These are phyloP conservation scores for Xanthoparmelia taractica DNA, from an alignment of 495 filamentous ascomycete species.

Conservation along the genomic window DNA sequence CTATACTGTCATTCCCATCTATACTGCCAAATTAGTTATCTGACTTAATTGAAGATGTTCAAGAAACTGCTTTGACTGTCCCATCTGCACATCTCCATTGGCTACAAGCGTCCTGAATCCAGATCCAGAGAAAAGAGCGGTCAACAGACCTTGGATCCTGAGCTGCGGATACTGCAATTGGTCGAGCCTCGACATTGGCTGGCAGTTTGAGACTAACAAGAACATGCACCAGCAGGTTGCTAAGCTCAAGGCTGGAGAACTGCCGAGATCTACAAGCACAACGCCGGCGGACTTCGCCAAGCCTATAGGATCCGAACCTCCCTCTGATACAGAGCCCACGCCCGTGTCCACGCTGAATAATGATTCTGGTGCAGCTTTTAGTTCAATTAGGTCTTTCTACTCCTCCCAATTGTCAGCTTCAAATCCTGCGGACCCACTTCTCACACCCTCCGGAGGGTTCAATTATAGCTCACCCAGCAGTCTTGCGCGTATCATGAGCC, in stretches of 20 bases:
- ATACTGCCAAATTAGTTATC: neutral
- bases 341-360: conserved; percentile 31
- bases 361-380: conserved; percentile 37
- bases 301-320: neutral
- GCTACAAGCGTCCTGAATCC: conserved; percentile 60
- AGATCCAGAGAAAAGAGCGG: conserved; percentile 37
- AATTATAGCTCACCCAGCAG: conserved; percentile 72
- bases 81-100: conserved; percentile 75
- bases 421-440: conserved; percentile 44
- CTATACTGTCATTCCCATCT: conserved; percentile 16
- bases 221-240: conserved; percentile 75
- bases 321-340: conserved; percentile 3
- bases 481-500: conserved; percentile 78
- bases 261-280: conserved; percentile 26
- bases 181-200: conserved; percentile 80
- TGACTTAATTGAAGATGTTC: conserved; percentile 57
- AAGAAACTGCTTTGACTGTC: conserved; percentile 91
- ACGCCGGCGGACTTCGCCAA: neutral
- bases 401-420: conserved; percentile 57
- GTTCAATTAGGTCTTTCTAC: conserved; percentile 63
- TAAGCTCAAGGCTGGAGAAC: conserved; percentile 28
- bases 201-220: conserved; percentile 81
- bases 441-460: conserved; percentile 44
- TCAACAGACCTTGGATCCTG: conserved; percentile 64
- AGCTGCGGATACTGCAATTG: conserved; percentile 85